Conservation (phyloP, 257 asterid species). For the Oldenlandia corymbosa region DNA sequence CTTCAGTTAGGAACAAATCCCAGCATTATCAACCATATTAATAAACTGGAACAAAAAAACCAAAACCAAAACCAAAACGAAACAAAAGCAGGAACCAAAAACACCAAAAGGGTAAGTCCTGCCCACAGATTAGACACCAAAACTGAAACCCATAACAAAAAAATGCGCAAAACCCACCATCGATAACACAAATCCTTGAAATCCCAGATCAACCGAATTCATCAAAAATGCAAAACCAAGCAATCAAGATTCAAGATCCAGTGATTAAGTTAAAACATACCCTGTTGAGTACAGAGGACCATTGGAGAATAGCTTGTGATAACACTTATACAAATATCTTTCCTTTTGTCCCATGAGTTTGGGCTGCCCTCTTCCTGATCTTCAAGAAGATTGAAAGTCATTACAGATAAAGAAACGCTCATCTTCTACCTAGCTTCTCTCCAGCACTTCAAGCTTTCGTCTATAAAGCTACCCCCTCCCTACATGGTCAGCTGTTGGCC, state of each 20-base stretch:
- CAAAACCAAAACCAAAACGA: slow-evolving; percentile 11
- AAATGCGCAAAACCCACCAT: slow-evolving; percentile 23
- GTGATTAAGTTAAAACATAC: slow-evolving; percentile 25
- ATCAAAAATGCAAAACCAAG: slow-evolving; percentile 16
- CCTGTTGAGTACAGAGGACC: slow-evolving; percentile 95
- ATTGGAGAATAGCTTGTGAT: slow-evolving; percentile 86
- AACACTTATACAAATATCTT: slow-evolving; percentile 76
- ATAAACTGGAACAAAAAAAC: slow-evolving; percentile 10
- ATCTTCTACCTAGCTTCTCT: slow-evolving; percentile 32
- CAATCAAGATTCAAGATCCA: slow-evolving; percentile 20
- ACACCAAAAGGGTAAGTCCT: slow-evolving; percentile 7
- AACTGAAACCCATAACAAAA: slow-evolving; percentile 7
- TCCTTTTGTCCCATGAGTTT: slow-evolving; percentile 92
- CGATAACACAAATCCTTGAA: slow-evolving; percentile 19
- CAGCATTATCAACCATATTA: slow-evolving; percentile 12
- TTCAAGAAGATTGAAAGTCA: slow-evolving; percentile 93
- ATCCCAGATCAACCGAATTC: slow-evolving; percentile 41
- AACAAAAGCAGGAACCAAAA: slow-evolving; percentile 6
- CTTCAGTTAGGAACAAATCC: neutral
- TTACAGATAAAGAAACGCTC: slow-evolving; percentile 83
- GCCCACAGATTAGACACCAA: slow-evolving; percentile 3
- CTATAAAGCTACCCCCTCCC: neutral
- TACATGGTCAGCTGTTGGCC: slow-evolving; percentile 21
- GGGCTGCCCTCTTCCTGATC: slow-evolving; percentile 83
- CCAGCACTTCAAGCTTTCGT: too few relatives aligned